Percentiles rank a stretch among this genome's conserved stretches.
phyloP scores from a whole-genome alignment of 768 basidiomycete species.

The Lactarius quietus region DNA sequence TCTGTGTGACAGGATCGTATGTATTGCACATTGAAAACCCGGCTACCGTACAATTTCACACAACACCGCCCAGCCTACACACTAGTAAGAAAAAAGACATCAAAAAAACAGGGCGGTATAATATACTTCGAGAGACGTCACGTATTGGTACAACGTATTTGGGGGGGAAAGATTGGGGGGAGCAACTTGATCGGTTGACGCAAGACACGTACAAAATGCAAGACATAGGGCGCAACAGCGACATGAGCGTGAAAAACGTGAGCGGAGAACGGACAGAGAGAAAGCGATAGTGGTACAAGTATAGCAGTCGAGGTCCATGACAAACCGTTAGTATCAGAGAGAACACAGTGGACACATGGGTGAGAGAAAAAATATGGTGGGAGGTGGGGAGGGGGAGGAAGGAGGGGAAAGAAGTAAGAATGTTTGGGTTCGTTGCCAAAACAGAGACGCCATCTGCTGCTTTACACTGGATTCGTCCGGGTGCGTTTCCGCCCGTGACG shows the following conservation, averaged over 20 bases:
- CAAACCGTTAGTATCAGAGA: not conserved
- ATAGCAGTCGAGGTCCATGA: constrained; percentile 19
- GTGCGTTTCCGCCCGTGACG: constrained; percentile 20
- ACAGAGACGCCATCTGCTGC: no score
- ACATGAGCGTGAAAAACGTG: constrained; percentile 17
- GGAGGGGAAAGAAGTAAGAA: not conserved
- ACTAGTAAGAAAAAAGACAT: not conserved
- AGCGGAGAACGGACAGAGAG: constrained; percentile 1
- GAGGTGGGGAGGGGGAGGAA: not conserved
- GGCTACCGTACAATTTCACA: constrained; percentile 20
- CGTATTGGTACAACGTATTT: constrained; percentile 9
- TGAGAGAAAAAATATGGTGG: not conserved
- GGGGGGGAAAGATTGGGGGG: not conserved
- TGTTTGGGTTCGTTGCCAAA: constrained; percentile 9
- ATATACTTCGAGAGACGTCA: constrained; percentile 18
- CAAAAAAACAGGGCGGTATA: constrained; percentile 10
- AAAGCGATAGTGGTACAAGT: constrained; percentile 19
- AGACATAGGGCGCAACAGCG: constrained; percentile 16
- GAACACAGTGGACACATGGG: not conserved
- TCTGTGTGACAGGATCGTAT: constrained; percentile 1
- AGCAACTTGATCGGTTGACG: constrained; percentile 12
- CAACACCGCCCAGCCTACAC: constrained; percentile 15
- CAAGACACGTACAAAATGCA: constrained; percentile 21
- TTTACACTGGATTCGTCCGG: constrained; percentile 22
- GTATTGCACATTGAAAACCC: constrained; percentile 17